A percentile compares a stretch with the other conserved stretches of the same genome.
Conservation (phyloP, 495 filamentous ascomycete species). For the Podospora anserina region DNA sequence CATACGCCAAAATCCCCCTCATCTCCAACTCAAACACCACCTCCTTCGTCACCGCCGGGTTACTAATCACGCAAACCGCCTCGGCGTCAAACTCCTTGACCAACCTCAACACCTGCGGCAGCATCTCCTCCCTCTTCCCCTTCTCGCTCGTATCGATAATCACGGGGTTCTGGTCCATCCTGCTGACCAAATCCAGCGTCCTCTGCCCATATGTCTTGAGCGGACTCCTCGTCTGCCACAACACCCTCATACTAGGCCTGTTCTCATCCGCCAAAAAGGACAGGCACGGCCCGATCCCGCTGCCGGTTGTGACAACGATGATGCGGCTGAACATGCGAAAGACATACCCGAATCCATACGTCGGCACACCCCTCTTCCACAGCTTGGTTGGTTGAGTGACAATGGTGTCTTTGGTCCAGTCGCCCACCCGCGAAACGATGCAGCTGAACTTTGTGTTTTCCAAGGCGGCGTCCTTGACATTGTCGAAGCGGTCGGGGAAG, state of each 20-base stretch:
- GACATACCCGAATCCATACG: constrained; percentile 61
- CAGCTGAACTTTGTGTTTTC: constrained; percentile 51
- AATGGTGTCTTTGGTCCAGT: constrained; percentile 62
- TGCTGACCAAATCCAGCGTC: constrained; percentile 39
- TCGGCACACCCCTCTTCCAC: constrained; percentile 51
- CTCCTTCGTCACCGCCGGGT: constrained; percentile 57
- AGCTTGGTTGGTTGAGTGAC: constrained; percentile 49
- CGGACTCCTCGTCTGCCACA: constrained; percentile 50
- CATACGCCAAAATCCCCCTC: constrained; percentile 66
- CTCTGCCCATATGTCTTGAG: constrained; percentile 42
- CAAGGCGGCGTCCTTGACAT: neutral
- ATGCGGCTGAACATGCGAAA: constrained; percentile 59
- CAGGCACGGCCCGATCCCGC: constrained; percentile 63
- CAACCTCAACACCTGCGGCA: constrained; percentile 53
- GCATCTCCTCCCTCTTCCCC: constrained; percentile 40
- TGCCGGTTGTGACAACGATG: constrained; percentile 66
- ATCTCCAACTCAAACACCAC: constrained; percentile 63
- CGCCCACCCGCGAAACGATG: constrained; percentile 64
- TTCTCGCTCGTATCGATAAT: constrained; percentile 42
- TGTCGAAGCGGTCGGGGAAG: constrained; percentile 53
- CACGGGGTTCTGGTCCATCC: constrained; percentile 39
- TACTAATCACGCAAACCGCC: constrained; percentile 70
- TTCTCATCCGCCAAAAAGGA: constrained; percentile 37
- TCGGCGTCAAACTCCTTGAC: constrained; percentile 59
- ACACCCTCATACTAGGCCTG: constrained; percentile 32